Conservation (phyloP, 2,329 filamentous ascomycete genomes). For the Tolypocladium sp. region DNA sequence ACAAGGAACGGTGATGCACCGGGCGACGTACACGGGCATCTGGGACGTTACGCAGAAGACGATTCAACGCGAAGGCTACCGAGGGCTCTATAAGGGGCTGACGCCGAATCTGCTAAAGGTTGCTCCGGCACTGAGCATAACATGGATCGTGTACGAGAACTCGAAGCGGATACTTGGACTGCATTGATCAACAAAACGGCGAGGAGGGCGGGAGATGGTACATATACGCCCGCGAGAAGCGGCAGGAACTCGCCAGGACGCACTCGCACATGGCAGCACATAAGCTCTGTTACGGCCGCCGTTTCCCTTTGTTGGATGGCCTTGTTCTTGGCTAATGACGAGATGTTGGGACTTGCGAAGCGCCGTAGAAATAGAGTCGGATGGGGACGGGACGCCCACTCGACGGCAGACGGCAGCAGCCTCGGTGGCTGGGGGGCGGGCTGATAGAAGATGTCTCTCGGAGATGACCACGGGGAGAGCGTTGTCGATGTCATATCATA, state of each 20-base stretch:
- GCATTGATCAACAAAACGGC: constrained; percentile 17
- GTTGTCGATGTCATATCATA: not conserved
- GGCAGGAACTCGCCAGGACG: not conserved
- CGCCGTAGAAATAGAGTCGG: not conserved
- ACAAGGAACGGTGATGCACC: constrained; percentile 88
- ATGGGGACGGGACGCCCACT: not conserved
- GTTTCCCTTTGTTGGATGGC: not conserved
- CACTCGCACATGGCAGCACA: not conserved
- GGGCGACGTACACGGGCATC: constrained; percentile 82
- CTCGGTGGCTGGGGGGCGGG: not conserved
- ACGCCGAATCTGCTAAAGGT: constrained; percentile 96
- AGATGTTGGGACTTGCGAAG: not conserved
- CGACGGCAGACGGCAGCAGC: too few relatives aligned
- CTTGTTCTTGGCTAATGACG: not conserved
- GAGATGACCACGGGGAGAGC: not conserved
- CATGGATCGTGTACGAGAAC: constrained; percentile 89
- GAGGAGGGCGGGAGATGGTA: not conserved
- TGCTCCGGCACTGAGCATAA: constrained; percentile 89
- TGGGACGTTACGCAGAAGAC: constrained; percentile 82
- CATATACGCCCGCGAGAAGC: not conserved
- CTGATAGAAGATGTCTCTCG: not conserved
- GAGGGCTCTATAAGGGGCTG: constrained; percentile 87
- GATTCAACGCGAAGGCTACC: constrained; percentile 68
- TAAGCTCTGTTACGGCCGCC: not conserved
- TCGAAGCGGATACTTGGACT: constrained; percentile 62